These are phyloP conservation scores for Aureobasidium melanogenum DNA, from an alignment of 2,329 filamentous ascomycete species.

Conservation along the genomic window DNA sequence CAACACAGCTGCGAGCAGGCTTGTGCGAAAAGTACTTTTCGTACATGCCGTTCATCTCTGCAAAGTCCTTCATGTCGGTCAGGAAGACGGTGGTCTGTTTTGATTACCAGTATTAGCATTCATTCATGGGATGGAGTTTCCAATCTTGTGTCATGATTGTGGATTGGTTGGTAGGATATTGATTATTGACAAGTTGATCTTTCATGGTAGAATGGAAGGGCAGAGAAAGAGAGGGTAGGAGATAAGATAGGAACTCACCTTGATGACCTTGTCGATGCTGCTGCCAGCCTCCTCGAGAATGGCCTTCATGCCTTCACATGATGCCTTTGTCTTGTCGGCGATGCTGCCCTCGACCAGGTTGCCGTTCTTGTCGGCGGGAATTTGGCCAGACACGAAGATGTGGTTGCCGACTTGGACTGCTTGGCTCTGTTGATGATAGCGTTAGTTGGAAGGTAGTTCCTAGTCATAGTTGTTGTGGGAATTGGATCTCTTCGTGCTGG, in stretches of 20 bases:
- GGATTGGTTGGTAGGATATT: too few relatives aligned
- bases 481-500: background rate
- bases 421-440: constrained; percentile 29
- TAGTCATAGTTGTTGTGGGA: background rate
- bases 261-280: constrained; percentile 70
- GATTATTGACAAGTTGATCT: too few relatives aligned
- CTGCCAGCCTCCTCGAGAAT: constrained; percentile 78
- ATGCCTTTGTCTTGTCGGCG: constrained; percentile 59
- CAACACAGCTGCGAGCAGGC: constrained; percentile 82
- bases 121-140: too few relatives aligned
- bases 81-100: constrained; percentile 61
- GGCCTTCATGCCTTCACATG: constrained; percentile 71
- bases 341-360: constrained; percentile 56
- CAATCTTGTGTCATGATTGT: too few relatives aligned
- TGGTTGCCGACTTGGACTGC: constrained; percentile 60
- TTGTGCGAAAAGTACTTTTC: constrained; percentile 66
- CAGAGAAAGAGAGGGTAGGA: too few relatives aligned
- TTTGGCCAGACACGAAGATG: constrained; percentile 67
- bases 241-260: constrained; percentile 47
- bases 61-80: constrained; percentile 83
- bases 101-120: background rate
- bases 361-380: constrained; percentile 58
- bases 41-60: constrained; percentile 77
- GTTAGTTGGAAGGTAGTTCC: background rate
- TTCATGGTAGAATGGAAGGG: too few relatives aligned